phyloP scores from a whole-genome alignment of 331 rosid genomes.

The Malus hybrid region DNA sequence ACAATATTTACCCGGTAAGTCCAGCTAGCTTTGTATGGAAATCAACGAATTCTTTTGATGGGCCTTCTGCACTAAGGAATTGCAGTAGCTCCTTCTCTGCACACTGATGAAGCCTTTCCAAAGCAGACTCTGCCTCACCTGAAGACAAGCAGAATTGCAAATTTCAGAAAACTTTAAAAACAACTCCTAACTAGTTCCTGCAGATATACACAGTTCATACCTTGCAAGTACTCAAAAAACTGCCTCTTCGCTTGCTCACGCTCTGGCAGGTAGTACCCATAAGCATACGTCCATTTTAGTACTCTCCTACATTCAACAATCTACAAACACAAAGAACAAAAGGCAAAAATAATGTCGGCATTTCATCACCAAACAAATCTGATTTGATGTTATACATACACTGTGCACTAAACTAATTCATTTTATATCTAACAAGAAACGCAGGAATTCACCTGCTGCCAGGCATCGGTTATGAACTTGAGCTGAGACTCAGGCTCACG shows the following conservation, averaged over 20 bases:
- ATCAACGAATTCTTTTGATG: conserved; percentile 20
- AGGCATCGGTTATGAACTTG: conserved; percentile 44
- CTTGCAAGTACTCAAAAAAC: conserved; percentile 44
- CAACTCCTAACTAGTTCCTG: background rate
- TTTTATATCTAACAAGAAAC: background rate
- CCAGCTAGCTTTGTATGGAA: conserved; percentile 31
- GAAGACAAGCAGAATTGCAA: background rate
- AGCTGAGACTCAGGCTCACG: conserved; percentile 34
- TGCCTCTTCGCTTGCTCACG: conserved; percentile 39
- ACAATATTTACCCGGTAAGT: conserved; percentile 23
- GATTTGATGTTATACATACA: background rate
- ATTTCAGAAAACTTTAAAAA: background rate
- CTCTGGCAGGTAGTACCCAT: conserved; percentile 38
- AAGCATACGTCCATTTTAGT: conserved; percentile 55
- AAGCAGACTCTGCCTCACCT: conserved; percentile 46
- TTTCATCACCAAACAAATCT: background rate
- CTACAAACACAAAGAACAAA: conserved; percentile 14
- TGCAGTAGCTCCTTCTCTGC: conserved; percentile 26
- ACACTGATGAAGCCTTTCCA: conserved; percentile 48
- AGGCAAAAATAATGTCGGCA: background rate
- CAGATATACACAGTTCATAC: conserved; percentile 1
- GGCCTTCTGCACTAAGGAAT: conserved; percentile 21
- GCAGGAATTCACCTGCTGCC: conserved; percentile 34
- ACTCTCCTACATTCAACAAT: conserved; percentile 47
- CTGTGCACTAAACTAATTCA: background rate